These are phyloP conservation scores for Penicillium sp. DNA, from an alignment of 2,329 filamentous ascomycete genomes.

Conservation along the genomic window DNA sequence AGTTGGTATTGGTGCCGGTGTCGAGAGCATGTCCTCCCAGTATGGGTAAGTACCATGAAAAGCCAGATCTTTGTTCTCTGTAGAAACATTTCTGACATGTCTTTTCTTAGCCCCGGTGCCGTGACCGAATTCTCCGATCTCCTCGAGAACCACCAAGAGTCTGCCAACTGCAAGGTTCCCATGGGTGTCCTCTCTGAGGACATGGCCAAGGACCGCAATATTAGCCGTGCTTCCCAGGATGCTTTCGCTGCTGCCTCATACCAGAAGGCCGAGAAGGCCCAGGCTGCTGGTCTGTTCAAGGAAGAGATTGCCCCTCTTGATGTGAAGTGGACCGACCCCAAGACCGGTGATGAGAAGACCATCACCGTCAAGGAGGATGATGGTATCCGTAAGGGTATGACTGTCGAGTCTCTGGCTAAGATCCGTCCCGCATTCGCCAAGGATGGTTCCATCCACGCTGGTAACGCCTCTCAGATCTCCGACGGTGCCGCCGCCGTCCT, in stretches of 20 bases:
- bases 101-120: slow-evolving; percentile 64
- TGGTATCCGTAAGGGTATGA: slow-evolving; percentile 81
- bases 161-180: slow-evolving; percentile 94
- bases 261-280: slow-evolving; percentile 83
- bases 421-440: slow-evolving; percentile 88
- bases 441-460: slow-evolving; percentile 90
- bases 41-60: slow-evolving; percentile 67
- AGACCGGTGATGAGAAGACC: slow-evolving; percentile 80
- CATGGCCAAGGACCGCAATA: slow-evolving; percentile 83
- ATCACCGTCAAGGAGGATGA: slow-evolving; percentile 85
- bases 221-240: slow-evolving; percentile 75
- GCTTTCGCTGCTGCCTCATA: slow-evolving; percentile 92
- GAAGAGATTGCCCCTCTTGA: slow-evolving; percentile 86
- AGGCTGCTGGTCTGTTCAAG: slow-evolving; percentile 85
- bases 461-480: slow-evolving; percentile 93
- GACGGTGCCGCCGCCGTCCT: slow-evolving; percentile 94
- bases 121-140: slow-evolving; percentile 91
- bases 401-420: slow-evolving; percentile 83
- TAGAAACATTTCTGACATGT: not conserved
- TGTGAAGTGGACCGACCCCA: slow-evolving; percentile 86
- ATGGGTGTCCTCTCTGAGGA: slow-evolving; percentile 93
- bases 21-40: slow-evolving; percentile 92
- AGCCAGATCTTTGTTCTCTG: not conserved
- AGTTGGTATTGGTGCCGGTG: slow-evolving; percentile 87
- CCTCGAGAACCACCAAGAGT: slow-evolving; percentile 75